Evolutionary conservation across 2,329 filamentous ascomycete genomes (phyloP), one percentile per base, ranked within the genome.

Genomic region (Trichoderma sp.): DNA sequence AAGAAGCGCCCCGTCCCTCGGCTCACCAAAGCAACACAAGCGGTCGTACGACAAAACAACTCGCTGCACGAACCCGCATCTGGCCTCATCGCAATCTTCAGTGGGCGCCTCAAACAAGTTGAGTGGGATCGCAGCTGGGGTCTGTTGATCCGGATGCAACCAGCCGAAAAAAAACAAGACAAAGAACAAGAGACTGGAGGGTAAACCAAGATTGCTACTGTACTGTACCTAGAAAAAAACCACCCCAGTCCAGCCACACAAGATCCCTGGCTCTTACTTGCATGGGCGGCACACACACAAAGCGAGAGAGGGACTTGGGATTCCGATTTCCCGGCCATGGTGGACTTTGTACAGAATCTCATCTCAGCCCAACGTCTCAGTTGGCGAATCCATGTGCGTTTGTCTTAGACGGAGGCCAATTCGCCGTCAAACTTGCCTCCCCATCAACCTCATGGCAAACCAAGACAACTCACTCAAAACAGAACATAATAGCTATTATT

Each of bases 121-220:
- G n/a, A 24, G 26, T 30, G 65, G 65, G 65, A 47, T 24, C 14
- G 8, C 26, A 21, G 28, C 65, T 60, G 56, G 36, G 56, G 26
- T 57, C 30, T 69, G 66, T 47, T 69, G 66, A 69, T 69, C 66
- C 66, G 66, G 66, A 69, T 60, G 66, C 53, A 51, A 28, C 53
- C 36, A 61, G 66, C 66, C 66, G 66, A 9, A 15, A 14, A 26
- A n/a, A 36, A 26, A 57, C 12, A 36, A 5, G 2, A 36, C 53
- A n/a, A 36, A n/a, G 53, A 36, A 11, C 36, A 14, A 57, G 14
- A 58, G 18, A 18, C 24, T 24, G 24, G 24, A 24, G 24, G 24
- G 26, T 24, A 18, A 43, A 12, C n/a, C 28, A 4, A 4, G 21
- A 34, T 28, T 36, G 51, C 32, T 26, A 57, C 30, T 43, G 36